Evolutionary conservation across 305 asterid genomes (phyloP).

Genomic region (Fraxinus albicans): DNA sequence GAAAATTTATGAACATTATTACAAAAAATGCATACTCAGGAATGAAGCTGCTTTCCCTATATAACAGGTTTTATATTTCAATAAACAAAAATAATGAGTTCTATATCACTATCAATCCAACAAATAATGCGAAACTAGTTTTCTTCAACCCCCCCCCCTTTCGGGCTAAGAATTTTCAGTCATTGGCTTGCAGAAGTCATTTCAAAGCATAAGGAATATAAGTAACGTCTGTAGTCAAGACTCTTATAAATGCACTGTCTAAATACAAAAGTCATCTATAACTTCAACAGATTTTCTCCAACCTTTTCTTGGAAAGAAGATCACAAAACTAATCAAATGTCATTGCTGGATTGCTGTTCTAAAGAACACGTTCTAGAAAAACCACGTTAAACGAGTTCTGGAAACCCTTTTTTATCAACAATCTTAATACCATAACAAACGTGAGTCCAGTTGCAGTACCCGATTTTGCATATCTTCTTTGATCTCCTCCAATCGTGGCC

Average conservation of each 20-base stretch:
- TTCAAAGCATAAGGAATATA: not conserved
- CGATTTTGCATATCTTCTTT: slow-evolving; percentile 62
- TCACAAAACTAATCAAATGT: not conserved
- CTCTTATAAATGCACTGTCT: not conserved
- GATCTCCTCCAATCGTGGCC: slow-evolving; percentile 63
- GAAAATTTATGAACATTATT: not conserved
- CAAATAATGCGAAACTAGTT: not conserved
- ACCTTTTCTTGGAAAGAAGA: not conserved
- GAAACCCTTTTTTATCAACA: not conserved
- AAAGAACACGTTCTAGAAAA: not conserved
- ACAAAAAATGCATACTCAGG: not conserved
- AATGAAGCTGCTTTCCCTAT: not conserved
- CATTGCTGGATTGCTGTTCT: not conserved
- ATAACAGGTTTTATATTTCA: not conserved
- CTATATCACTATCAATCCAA: not conserved
- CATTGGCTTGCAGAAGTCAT: not conserved
- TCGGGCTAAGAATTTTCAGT: not conserved
- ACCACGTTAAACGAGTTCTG: not conserved
- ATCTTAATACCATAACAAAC: slow-evolving; percentile 1
- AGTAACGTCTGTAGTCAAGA: not conserved
- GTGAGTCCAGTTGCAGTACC: slow-evolving; percentile 43
- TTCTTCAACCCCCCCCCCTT: no score
- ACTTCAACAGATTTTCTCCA: no score
- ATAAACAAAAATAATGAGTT: not conserved
- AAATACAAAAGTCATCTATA: not conserved